phyloP scores from a whole-genome alignment of 225 moss, liverwort and hornwort genomes.

The Neckera pumila region DNA sequence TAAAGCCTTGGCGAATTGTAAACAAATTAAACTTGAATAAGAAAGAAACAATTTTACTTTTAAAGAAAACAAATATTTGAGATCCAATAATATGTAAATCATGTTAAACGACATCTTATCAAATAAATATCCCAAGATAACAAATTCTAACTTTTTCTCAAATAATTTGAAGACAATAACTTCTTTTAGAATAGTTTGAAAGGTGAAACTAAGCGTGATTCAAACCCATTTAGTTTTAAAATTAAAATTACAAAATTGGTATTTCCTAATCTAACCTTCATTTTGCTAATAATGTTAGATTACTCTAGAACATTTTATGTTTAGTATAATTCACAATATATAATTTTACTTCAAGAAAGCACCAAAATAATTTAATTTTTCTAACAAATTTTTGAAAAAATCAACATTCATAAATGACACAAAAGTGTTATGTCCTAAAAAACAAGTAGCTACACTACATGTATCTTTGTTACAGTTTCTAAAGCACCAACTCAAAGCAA shows the following conservation, averaged over 20 bases:
- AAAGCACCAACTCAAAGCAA: no score
- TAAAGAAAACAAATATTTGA: not conserved
- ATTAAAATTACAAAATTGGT: not conserved
- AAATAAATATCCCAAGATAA: no score
- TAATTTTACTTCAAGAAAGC: not conserved
- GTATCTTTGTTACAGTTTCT: no score
- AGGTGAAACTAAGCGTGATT: not conserved
- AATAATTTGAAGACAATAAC: no score
- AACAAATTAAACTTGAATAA: not conserved
- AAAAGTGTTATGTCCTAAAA: no score
- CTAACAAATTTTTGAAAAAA: no score
- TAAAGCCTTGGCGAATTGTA: fast-evolving
- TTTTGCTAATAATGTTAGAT: not conserved
- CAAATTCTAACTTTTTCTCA: no score
- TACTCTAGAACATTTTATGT: not conserved
- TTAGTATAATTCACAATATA: not conserved
- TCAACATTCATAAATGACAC: no score
- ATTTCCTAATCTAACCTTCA: not conserved
- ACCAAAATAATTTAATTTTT: no score
- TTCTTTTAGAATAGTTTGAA: not conserved
- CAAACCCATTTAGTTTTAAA: not conserved
- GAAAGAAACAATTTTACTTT: no score
- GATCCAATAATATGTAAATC: fast-evolving
- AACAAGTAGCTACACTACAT: no score
- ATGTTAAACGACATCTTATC: no score